Base-by-base conservation (phyloP, 805 yeast species). In the Aciculoconidium aculeatum region DNA sequence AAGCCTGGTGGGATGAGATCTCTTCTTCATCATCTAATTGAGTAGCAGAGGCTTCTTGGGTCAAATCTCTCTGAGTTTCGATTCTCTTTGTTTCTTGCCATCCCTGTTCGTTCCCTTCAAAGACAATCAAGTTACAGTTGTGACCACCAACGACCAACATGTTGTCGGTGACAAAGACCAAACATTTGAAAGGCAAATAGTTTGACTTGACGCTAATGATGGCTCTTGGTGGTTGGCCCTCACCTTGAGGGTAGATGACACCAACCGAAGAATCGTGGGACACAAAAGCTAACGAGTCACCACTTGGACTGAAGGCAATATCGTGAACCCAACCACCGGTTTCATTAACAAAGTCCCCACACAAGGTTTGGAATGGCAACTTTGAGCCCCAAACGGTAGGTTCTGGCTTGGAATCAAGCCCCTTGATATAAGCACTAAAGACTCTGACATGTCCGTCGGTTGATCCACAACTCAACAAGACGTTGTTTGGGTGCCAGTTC, bases 401-500 rank as follows among this genome's bases (percentile, higher is more conserved):
- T 15, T 65, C 75, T 1, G 95, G 95, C 47, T 83, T 83, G 22
- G 71, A 61, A 50, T 92, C 99, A 40, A 90, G 70, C 5, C 92
- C 86, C 63, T 92, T 92, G 53, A 92, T 69, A 55, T 69, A 92
- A 6, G 94, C 85, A 10, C 94, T 80, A 44, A 88, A 86, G 18
- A 90, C 95, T 36, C 95, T 69, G 26, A 82, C 84, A 48, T 81
- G 94, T 15, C 95, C 95, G 52, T 90, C 96, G 6, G 96, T 83
- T 13, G 95, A 85, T 14, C 97, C 97, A 26, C 82, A 70, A 3
- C 94, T 92, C 39, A 92, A 65, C 36, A 92, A 65, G 14, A 92
- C 94, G 45, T 78, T 80, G 59, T 92, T 92, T 34, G 86, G 88
- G 55, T 92, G 96, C 98, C 98, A 88, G 40, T 79, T 79, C 32